Conservation (phyloP, 164 flowering plant species). For the Piper betle region DNA sequence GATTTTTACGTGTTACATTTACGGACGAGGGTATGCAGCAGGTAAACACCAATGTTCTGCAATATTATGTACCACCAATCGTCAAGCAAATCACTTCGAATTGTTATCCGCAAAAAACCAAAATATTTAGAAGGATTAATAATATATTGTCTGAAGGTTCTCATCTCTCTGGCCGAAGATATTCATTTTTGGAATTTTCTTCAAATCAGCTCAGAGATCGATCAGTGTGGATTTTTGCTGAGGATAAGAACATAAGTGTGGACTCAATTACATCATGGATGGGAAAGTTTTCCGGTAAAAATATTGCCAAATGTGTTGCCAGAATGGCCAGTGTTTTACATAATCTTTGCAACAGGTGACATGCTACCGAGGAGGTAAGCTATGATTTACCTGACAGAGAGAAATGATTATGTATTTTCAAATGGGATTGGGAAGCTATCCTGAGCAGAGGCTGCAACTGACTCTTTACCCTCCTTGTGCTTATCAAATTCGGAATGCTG, state of each 20-base stretch:
- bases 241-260: constrained; percentile 26
- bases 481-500: constrained; percentile 85
- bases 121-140: constrained; percentile 47
- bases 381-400: constrained; percentile 37
- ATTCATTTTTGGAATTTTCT: constrained; percentile 82
- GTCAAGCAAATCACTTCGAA: constrained; percentile 40
- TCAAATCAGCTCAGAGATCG: constrained; percentile 82
- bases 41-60: constrained; percentile 39
- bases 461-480: constrained; percentile 57
- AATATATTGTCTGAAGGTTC: constrained; percentile 49
- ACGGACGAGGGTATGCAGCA: constrained; percentile 86
- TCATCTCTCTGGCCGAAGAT: constrained; percentile 62
- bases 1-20: constrained; percentile 87
- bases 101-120: constrained; percentile 44
- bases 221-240: constrained; percentile 97
- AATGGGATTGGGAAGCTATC: constrained; percentile 84
- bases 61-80: constrained; percentile 50
- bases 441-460: constrained; percentile 55
- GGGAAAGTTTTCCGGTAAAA: constrained; percentile 59
- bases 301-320: constrained; percentile 83
- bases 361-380: constrained; percentile 50
- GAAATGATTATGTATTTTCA: constrained; percentile 65
- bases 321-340: constrained; percentile 94
- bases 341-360: constrained; percentile 88
- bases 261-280: constrained; percentile 47